phyloP scores from a whole-genome alignment of 2,329 filamentous ascomycete species.

The Diaporthe vexans region DNA sequence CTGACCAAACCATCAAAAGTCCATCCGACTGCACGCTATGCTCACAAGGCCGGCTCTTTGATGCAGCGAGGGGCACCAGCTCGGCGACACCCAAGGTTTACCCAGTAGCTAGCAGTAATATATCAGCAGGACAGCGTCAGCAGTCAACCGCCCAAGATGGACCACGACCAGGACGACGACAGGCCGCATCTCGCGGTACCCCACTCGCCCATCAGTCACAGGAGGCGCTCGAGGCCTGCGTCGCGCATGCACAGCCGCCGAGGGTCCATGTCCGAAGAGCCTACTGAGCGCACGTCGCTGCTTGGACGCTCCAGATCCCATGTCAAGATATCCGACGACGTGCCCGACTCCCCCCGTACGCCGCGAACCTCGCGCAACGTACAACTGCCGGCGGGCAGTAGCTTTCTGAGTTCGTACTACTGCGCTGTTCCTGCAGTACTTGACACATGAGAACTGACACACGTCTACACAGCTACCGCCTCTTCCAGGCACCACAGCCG shows the following conservation, averaged over 20 bases:
- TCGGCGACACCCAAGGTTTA: constrained; percentile 14
- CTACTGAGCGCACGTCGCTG: constrained; percentile 38
- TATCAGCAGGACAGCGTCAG: neutral
- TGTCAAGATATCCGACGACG: constrained; percentile 38
- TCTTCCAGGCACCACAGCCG: constrained; percentile 67
- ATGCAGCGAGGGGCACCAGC: constrained; percentile 5
- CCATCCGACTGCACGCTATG: constrained; percentile 5
- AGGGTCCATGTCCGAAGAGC: constrained; percentile 39
- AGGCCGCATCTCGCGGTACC: constrained; percentile 22
- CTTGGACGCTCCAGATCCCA: constrained; percentile 34
- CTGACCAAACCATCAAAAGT: neutral
- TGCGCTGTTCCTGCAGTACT: neutral
- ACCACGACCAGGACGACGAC: constrained; percentile 36
- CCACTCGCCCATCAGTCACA: constrained; percentile 38
- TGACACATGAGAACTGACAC: constrained; percentile 35
- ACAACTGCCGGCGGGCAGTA: constrained; percentile 30
- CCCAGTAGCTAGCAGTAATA: constrained; percentile 9
- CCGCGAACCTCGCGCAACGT: constrained; percentile 18
- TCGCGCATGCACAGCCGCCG: constrained; percentile 41
- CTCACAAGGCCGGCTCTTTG: constrained; percentile 6
- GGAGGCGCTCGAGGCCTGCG: constrained; percentile 40
- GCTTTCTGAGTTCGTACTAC: constrained; percentile 43
- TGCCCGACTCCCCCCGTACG: constrained; percentile 23
- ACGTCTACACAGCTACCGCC: constrained; percentile 52
- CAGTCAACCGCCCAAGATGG: constrained; percentile 12